Conservation (phyloP, 1,139 yeast species). For the Scheffersomyces titani region DNA sequence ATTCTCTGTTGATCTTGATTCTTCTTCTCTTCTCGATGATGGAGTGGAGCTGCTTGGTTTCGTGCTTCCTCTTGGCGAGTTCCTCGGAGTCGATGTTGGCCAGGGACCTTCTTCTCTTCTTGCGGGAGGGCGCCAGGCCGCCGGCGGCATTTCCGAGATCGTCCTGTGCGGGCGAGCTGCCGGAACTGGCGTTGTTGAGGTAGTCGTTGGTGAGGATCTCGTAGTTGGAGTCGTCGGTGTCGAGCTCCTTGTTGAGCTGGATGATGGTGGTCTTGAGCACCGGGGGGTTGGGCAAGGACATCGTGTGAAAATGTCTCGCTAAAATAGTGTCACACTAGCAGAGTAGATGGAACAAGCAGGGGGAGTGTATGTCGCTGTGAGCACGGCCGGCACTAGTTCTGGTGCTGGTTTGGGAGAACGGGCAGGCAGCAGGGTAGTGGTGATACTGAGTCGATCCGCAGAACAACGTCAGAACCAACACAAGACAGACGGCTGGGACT, state of each 20-base stretch:
- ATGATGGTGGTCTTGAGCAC: slow-evolving; percentile 62
- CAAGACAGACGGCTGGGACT: background rate
- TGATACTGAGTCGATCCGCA: background rate
- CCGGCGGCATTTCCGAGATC: background rate
- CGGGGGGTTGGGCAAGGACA: slow-evolving; percentile 55
- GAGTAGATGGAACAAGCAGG: too few relatives aligned
- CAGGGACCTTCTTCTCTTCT: slow-evolving; percentile 50
- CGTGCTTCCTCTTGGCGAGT: slow-evolving; percentile 54
- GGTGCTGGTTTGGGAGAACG: too few relatives aligned
- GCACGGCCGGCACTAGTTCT: too few relatives aligned
- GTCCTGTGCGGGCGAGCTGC: background rate
- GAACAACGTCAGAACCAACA: background rate
- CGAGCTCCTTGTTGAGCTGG: slow-evolving; percentile 54
- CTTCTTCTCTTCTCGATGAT: slow-evolving; percentile 80
- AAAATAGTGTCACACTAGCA: too few relatives aligned
- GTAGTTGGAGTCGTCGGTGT: slow-evolving; percentile 42
- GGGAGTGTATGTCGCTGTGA: too few relatives aligned
- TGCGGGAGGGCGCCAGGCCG: slow-evolving; percentile 20
- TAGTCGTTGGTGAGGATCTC: slow-evolving; percentile 46
- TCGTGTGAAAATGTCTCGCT: too few relatives aligned
- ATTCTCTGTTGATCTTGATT: slow-evolving; percentile 77
- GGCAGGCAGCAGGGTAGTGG: too few relatives aligned
- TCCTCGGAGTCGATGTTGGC: slow-evolving; percentile 53
- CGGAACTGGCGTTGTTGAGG: slow-evolving; percentile 6
- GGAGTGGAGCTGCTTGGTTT: slow-evolving; percentile 68